Conservation (phyloP, 1,139 yeast species). For the Zygoascus meyerae region DNA sequence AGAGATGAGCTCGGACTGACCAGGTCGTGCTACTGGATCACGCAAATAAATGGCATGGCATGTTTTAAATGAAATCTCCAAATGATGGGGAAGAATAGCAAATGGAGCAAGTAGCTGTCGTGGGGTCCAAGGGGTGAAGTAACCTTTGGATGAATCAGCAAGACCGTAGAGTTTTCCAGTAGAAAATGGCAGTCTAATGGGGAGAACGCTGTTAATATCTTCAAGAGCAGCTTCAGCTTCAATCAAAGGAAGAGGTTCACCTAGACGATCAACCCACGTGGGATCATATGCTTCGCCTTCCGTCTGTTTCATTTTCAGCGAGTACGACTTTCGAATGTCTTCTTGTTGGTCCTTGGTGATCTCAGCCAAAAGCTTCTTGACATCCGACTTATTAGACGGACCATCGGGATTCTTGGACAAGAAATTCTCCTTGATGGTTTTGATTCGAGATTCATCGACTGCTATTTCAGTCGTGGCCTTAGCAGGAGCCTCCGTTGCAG, state of each 20-base stretch:
- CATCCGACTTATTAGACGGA: constrained; percentile 31
- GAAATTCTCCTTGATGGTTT: background rate
- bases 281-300: constrained; percentile 44
- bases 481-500: background rate
- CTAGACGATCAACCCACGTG: constrained; percentile 52
- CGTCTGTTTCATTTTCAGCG: constrained; percentile 22
- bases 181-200: constrained; percentile 36
- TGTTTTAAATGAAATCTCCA: constrained; percentile 82
- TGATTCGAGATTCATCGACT: constrained; percentile 8
- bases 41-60: constrained; percentile 94
- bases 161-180: constrained; percentile 64
- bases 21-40: constrained; percentile 97
- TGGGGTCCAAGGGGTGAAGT: constrained; percentile 95
- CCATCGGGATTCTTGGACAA: constrained; percentile 12
- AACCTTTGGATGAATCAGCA: constrained; percentile 66
- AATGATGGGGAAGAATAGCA: constrained; percentile 85
- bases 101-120: constrained; percentile 90
- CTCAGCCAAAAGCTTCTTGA: constrained; percentile 53
- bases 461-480: constrained; percentile 10
- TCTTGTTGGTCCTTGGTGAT: constrained; percentile 48
- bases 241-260: constrained; percentile 41
- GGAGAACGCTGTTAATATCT: constrained; percentile 41
- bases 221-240: constrained; percentile 49
- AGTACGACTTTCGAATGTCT: constrained; percentile 40
- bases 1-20: constrained; percentile 89